Evolutionary conservation across 2,329 filamentous ascomycete species (phyloP).

Genomic region (Ophiosphaerella narmari): DNA sequence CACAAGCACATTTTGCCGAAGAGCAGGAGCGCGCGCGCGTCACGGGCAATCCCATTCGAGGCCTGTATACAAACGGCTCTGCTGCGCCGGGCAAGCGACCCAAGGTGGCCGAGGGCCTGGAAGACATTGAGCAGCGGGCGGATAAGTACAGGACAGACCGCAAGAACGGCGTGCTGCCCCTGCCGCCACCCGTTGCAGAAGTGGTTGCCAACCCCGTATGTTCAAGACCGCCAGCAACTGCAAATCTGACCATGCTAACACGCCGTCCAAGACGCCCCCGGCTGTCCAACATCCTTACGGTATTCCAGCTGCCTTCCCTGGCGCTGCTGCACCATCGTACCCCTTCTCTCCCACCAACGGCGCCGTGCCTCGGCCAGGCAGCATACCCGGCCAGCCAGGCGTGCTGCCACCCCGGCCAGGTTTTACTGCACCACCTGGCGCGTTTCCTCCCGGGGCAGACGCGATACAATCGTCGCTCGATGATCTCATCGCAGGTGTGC

Average conservation of each 20-base stretch:
- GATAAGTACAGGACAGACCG: slow-evolving; percentile 54
- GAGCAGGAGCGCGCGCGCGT: slow-evolving; percentile 80
- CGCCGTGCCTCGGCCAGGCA: slow-evolving; percentile 36
- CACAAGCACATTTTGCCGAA: slow-evolving; percentile 81
- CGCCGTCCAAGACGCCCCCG: slow-evolving; percentile 21
- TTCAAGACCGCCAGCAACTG: neutral
- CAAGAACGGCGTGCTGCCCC: slow-evolving; percentile 48
- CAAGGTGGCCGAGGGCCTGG: slow-evolving; percentile 71
- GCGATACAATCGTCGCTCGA: slow-evolving; percentile 53
- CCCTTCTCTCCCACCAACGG: slow-evolving; percentile 35
- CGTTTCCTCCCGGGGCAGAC: slow-evolving; percentile 9
- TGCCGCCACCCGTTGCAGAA: slow-evolving; percentile 48
- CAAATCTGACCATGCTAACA: slow-evolving; percentile 11
- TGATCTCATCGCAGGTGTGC: slow-evolving; percentile 57
- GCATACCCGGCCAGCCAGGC: slow-evolving; percentile 32
- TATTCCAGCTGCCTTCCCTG: slow-evolving; percentile 7
- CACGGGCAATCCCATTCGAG: slow-evolving; percentile 80
- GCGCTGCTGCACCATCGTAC: slow-evolving; percentile 16
- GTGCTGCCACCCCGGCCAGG: slow-evolving; percentile 47
- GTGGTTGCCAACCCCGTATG: slow-evolving; percentile 29
- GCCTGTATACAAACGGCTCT: slow-evolving; percentile 45
- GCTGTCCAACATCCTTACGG: slow-evolving; percentile 24
- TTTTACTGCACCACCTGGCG: slow-evolving; percentile 21
- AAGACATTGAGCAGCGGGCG: slow-evolving; percentile 79
- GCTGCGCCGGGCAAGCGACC: slow-evolving; percentile 60